A percentile compares a stretch with the other conserved stretches of the same genome.
Evolutionary conservation across 2,329 filamentous ascomycete species (phyloP).

Genomic region (Microascus cirrosus): DNA sequence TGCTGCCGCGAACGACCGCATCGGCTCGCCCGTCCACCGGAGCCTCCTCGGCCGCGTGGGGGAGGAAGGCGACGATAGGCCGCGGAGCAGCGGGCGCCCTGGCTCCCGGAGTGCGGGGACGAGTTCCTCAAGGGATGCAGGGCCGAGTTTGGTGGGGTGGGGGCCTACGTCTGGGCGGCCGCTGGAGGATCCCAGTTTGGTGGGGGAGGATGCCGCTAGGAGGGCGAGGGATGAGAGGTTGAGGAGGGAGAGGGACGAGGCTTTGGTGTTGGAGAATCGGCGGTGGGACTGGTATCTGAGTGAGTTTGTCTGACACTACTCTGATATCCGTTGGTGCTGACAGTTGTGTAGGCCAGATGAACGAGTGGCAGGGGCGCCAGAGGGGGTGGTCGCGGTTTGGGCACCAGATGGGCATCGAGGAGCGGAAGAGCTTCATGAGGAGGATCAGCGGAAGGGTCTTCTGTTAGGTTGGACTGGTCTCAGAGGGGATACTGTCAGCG

Average conservation of each 20-base stretch:
- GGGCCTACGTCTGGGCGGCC: conserved; percentile 18
- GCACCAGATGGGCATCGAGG: conserved; percentile 19
- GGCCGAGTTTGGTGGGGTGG: neutral
- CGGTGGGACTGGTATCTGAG: conserved; percentile 51
- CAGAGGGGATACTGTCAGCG: neutral
- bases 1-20: conserved; percentile 26
- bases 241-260: conserved; percentile 41
- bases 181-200: conserved; percentile 56
- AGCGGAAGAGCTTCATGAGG: conserved; percentile 8
- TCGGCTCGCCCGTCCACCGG: conserved; percentile 15
- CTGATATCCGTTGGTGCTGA: neutral
- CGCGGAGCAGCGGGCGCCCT: neutral
- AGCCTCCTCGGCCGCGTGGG: conserved; percentile 21
- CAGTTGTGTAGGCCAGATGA: conserved; percentile 33
- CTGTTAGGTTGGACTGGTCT: neutral
- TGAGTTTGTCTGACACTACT: conserved; percentile 20
- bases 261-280: conserved; percentile 45
- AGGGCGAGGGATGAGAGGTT: conserved; percentile 45
- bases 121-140: neutral
- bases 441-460: conserved; percentile 4
- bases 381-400: conserved; percentile 33
- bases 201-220: conserved; percentile 53
- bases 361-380: conserved; percentile 37
- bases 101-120: neutral
- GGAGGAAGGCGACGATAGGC: conserved; percentile 15